Conservation (phyloP, 2,329 filamentous ascomycete species). For the Curvularia verruculosa region DNA sequence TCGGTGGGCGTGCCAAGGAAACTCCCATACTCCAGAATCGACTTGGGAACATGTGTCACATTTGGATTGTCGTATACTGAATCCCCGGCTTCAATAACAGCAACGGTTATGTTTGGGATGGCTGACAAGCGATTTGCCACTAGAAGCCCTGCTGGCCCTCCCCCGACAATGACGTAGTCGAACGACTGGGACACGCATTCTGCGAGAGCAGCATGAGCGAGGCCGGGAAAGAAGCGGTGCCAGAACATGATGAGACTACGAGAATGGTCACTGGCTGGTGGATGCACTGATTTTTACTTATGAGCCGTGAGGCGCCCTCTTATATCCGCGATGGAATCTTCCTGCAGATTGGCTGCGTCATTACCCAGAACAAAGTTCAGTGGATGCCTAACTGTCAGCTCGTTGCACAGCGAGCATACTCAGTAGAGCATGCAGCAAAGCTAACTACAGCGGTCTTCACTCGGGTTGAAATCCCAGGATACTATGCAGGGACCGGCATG, state of each 20-base stretch:
- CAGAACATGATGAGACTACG: constrained; percentile 5
- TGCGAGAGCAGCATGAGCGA: constrained; percentile 4
- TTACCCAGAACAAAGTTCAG: not conserved
- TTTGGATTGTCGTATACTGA: constrained; percentile 39
- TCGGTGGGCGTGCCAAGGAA: constrained; percentile 45
- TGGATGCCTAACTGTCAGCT: not conserved
- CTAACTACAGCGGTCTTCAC: not conserved
- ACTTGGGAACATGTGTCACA: constrained; percentile 33
- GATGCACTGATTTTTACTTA: no score
- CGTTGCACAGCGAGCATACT: not conserved
- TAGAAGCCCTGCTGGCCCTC: constrained; percentile 42
- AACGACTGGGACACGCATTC: constrained; percentile 24
- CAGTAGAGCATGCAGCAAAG: not conserved
- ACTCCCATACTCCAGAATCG: constrained; percentile 29
- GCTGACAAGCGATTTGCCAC: constrained; percentile 39
- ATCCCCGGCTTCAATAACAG: constrained; percentile 45
- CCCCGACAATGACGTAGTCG: constrained; percentile 46
- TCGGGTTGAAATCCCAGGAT: not conserved
- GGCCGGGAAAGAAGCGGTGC: not conserved
- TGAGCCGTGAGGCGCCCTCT: not conserved
- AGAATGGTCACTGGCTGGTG: not conserved
- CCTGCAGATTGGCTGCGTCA: not conserved
- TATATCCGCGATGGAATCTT: not conserved
- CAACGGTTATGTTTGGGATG: constrained; percentile 30
- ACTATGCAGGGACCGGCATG: not conserved